A percentile compares a stretch with the other conserved stretches of the same genome.
Conservation (phyloP, 441 rosid genomes). For the Euphorbia schlechtendalii region DNA sequence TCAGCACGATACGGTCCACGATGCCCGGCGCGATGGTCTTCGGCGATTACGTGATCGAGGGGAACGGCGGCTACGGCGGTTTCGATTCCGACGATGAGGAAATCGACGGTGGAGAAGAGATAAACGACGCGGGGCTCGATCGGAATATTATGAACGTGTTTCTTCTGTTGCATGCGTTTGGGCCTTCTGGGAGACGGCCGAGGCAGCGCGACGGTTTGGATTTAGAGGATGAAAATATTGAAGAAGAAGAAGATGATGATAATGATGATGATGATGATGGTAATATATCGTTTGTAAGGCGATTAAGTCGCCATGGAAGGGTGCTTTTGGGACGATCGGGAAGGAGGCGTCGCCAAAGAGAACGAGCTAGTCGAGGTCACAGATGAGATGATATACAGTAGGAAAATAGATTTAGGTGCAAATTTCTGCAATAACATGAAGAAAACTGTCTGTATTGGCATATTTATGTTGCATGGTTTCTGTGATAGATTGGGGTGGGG, state of each 20-base stretch:
- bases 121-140: conserved; percentile 45
- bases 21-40: conserved; percentile 87
- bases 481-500: too few relatives aligned
- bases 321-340: conserved; percentile 55
- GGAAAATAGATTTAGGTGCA: conserved; percentile 15
- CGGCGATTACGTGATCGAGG: conserved; percentile 82
- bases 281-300: conserved; percentile 48
- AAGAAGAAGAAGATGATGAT: too few relatives aligned
- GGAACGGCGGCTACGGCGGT: conserved; percentile 31
- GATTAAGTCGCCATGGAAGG: conserved; percentile 56
- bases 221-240: conserved; percentile 35
- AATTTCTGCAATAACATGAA: conserved; percentile 6
- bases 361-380: conserved; percentile 30
- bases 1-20: conserved; percentile 77
- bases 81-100: conserved; percentile 29
- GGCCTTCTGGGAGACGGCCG: conserved; percentile 40
- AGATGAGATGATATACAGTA: conserved; percentile 18
- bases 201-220: conserved; percentile 35
- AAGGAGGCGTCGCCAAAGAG: conserved; percentile 71
- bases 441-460: conserved; percentile 13
- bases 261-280: conserved; percentile 25
- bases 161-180: conserved; percentile 63
- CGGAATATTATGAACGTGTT: conserved; percentile 52
- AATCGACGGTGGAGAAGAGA: conserved; percentile 35
- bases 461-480: conserved; percentile 13